A percentile compares a stretch with the other conserved stretches of the same genome.
These are phyloP conservation scores for Pichia sp. DNA, from an alignment of 1,139 yeast species.

Conservation along the genomic window DNA sequence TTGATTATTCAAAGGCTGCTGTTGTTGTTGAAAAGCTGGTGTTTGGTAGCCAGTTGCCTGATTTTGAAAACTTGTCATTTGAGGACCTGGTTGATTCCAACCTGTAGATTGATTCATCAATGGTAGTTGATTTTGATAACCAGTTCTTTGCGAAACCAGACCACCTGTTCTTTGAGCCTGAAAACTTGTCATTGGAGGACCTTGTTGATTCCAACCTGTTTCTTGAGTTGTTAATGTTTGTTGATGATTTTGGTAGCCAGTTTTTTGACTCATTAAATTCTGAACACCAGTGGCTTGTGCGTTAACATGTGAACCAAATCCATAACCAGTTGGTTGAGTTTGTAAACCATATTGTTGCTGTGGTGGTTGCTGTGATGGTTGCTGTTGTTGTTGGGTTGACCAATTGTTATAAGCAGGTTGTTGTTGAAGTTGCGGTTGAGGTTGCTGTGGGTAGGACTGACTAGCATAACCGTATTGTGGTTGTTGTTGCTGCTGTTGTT, in stretches of 20 bases:
- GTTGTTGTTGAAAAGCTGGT: conserved; percentile 21
- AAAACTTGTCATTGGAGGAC: conserved; percentile 14
- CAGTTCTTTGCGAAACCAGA: conserved; percentile 19
- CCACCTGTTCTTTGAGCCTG: conserved; percentile 28
- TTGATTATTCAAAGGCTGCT: conserved; percentile 21
- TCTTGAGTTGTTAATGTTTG: conserved; percentile 30
- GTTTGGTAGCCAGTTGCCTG: conserved; percentile 14
- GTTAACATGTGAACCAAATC: conserved; percentile 19
- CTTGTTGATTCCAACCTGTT: conserved; percentile 26
- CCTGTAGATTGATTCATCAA: conserved; percentile 24
- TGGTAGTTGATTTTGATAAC: conserved; percentile 5
- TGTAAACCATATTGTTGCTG: conserved; percentile 18
- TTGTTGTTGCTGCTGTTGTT: background rate
- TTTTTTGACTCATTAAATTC: conserved; percentile 33
- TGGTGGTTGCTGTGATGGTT: conserved; percentile 4
- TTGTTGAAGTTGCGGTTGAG: conserved; percentile 15
- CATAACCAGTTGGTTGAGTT: conserved; percentile 27
- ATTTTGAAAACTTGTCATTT: conserved; percentile 13
- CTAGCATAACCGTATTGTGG: background rate
- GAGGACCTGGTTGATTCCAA: conserved; percentile 23
- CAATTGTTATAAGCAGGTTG: conserved; percentile 24
- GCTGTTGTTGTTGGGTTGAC: conserved; percentile 16
- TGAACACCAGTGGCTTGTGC: conserved; percentile 36
- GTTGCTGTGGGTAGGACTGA: conserved; percentile 5
- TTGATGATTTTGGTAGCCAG: conserved; percentile 29